Conservation (phyloP, 73 alveolate genomes). For the Tetrahymena elliotti region DNA sequence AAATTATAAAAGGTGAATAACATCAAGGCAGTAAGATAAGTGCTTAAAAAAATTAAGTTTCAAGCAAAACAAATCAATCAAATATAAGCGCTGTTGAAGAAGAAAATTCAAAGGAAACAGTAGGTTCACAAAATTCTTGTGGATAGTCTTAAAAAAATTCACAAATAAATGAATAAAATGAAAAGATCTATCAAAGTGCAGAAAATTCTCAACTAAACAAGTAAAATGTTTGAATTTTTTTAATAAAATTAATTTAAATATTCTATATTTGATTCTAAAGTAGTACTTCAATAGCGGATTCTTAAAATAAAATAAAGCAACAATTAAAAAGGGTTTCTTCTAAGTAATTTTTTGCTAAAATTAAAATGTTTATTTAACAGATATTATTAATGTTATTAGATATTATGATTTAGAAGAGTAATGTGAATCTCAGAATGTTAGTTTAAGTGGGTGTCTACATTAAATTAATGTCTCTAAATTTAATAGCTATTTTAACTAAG, state of each 20-base stretch:
- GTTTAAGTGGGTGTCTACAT: not conserved
- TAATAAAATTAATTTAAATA: too few relatives aligned
- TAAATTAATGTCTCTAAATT: not conserved
- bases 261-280: too few relatives aligned
- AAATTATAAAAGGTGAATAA: too few relatives aligned
- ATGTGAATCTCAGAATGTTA: not conserved
- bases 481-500: not conserved
- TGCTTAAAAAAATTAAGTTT: not conserved
- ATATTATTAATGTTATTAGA: not conserved
- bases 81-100: not conserved
- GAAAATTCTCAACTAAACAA: not conserved
- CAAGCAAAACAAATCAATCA: not conserved
- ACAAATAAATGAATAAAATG: not conserved
- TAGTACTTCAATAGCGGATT: not conserved
- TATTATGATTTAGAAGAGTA: not conserved
- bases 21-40: not conserved
- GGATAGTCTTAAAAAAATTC: not conserved
- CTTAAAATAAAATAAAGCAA: too few relatives aligned
- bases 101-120: not conserved
- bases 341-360: not conserved
- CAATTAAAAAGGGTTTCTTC: not conserved
- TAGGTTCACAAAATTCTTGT: not conserved
- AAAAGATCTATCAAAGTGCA: too few relatives aligned
- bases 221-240: too few relatives aligned
- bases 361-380: too few relatives aligned